Evolutionary conservation across 1,139 yeast genomes (phyloP), one percentile per base, ranked within the genome.

Genomic region (Kurtzmaniella quercitrusa): DNA sequence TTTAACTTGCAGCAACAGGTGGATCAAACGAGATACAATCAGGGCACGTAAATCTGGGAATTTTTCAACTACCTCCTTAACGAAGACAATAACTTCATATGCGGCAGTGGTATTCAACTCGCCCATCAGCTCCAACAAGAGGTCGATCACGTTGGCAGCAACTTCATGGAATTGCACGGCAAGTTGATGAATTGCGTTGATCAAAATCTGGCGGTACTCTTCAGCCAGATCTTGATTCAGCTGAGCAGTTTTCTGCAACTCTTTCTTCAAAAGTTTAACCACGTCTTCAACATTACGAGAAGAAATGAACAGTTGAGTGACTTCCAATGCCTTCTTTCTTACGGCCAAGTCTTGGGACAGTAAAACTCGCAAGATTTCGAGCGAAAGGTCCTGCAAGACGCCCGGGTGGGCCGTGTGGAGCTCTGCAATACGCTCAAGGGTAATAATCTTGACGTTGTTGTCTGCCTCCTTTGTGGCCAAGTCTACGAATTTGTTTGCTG

Each of bases 251-350:
- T 80, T 80, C 56, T 85, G 84, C 47, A 94, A 77, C 65, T 94
- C 99, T 60, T 88, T 93, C 70, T 88, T 93, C 65, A 94, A 79
- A 51, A 91, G 76, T 59, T 88, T 87, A 50, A 93, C 87, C 33
- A 93, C 96, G 57, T 89, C 97, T 56, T 91, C 97, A 38, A 91
- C 96, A 56, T 91, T 93, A 71, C 96, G 86, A 53, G 85, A 79
- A 39, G 94, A 75, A 41, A 91, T 83, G 63, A 94, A 77, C 51
- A 82, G 78, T 56, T 93, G 73, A 16, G 96, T 80, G 41, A 93
- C 87, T 47, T 84, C 84, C 49, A 94, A 74, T 5, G 96, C 96
- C 65, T 87, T 88, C 53, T 79, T 79, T 58, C 96, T 88, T 44
- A 93, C 97, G 53, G 87, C 97, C 50, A 91, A 65, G 57, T 94